Evolutionary conservation across 139 green algal species (phyloP), one percentile per base, ranked within the genome.

Genomic region (Chlorella sp.): DNA sequence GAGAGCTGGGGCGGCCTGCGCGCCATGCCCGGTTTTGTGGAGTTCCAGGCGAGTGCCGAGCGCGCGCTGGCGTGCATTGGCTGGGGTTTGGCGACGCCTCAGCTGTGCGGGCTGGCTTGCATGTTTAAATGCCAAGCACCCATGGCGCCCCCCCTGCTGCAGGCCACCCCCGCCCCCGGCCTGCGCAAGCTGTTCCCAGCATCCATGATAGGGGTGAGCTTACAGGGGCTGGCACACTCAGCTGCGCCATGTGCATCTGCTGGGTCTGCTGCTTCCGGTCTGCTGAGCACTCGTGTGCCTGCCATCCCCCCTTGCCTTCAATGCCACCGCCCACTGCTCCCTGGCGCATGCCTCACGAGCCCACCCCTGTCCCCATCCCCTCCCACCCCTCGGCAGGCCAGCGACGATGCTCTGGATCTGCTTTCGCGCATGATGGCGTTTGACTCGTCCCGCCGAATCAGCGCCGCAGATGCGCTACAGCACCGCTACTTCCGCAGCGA

Each of bases 401-500:
- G 73, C 36, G 89, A 94, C 32, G 94, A 95, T 46, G 93, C 92
- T 0, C 87, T 96, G 79, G 93, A 94, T 62, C 81, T 94, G 60
- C 84, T 94, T 44, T 70, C 60, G 14, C 78, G 81, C 40, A 90
- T 94, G 89, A 60, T 94, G 60, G 54, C 81, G 13, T 84, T 94
- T 34, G 91, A 95, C 54, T 88, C 92, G 2, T 73, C 78, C 8
- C 67, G 77, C 16, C 85, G 92, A 38, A 88, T 93, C 65, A 90
- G 85, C n/a, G 92, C 93, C 17, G 83, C 82, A 19, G 83, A 94
- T 26, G 94, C 94, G 20, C 84, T 98, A 46, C 68, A 88, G 60
- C 95, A 97, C 87, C 86, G 86, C n/a, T 98, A 93, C 70, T 97
- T 97, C 81, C 80, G 76, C 46, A 88, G 82, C 51, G 86, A 92